Percentiles rank a stretch among this genome's conserved stretches.
These are phyloP conservation scores for Anacardium occidentale DNA, from an alignment of 345 rosid species.

Conservation along the genomic window DNA sequence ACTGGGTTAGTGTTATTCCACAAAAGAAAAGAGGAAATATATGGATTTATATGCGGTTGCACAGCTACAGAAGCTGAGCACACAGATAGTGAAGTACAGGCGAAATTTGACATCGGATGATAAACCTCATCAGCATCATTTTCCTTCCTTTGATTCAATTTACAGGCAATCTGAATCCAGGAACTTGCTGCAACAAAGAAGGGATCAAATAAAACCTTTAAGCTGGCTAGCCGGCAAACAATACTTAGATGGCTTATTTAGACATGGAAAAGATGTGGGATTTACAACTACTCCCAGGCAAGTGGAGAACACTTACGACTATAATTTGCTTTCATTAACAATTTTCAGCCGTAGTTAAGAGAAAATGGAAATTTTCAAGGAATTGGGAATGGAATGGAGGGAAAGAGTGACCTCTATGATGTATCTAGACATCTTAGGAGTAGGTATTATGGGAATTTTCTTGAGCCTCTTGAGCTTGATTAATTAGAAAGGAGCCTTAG, in stretches of 20 bases:
- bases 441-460: constrained; percentile 15
- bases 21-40: constrained; percentile 4
- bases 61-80: constrained; percentile 39
- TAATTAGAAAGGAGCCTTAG: constrained; percentile 13
- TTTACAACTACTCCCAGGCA: not conserved
- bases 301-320: not conserved
- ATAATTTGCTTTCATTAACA: constrained; percentile 3
- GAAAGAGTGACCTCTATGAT: constrained; percentile 16
- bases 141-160: constrained; percentile 8
- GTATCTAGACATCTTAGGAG: constrained; percentile 9
- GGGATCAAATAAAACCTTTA: constrained; percentile 29
- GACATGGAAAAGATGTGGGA: not conserved
- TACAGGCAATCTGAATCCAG: constrained; percentile 18
- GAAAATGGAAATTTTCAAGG: constrained; percentile 12
- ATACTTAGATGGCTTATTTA: constrained; percentile 1
- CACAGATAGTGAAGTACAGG: constrained; percentile 31
- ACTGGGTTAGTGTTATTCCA: not conserved
- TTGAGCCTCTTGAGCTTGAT: constrained; percentile 11
- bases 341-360: not conserved
- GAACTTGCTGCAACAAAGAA: constrained; percentile 23
- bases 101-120: constrained; percentile 16
- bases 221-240: constrained; percentile 21
- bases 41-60: constrained; percentile 49
- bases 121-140: constrained; percentile 12
- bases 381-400: constrained; percentile 3